Percentiles rank a stretch among this genome's conserved stretches.
Evolutionary conservation across 129 eudicot genomes (phyloP).

Genomic region (Logfia minima): DNA sequence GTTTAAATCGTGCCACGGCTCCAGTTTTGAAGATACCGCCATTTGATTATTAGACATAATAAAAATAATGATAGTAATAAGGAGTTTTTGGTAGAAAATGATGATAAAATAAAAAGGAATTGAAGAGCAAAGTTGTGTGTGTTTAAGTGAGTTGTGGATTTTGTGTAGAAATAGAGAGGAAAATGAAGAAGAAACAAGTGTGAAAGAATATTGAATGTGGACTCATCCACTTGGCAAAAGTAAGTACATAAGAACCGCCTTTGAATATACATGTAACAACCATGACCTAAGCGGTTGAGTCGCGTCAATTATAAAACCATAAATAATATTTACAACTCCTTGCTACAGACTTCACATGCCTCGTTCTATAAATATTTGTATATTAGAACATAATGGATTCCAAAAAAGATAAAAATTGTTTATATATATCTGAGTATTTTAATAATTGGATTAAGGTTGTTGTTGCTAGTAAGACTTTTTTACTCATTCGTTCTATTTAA

Average conservation of each 20-base stretch:
- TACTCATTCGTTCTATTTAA: too few relatives aligned
- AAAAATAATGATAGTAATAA: too few relatives aligned
- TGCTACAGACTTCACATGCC: too few relatives aligned
- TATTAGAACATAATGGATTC: too few relatives aligned
- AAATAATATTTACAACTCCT: too few relatives aligned
- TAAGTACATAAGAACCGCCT: not conserved
- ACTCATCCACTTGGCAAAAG: not conserved
- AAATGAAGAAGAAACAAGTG: not conserved
- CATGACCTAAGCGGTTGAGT: not conserved
- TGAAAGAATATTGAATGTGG: not conserved
- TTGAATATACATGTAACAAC: conserved; percentile 10
- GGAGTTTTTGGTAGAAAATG: not conserved
- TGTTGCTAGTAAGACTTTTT: too few relatives aligned
- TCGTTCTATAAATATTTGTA: too few relatives aligned
- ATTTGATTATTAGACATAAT: too few relatives aligned
- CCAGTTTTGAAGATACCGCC: conserved; percentile 17
- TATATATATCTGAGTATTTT: too few relatives aligned
- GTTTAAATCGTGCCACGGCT: conserved; percentile 55
- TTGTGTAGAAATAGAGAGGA: conserved; percentile 1
- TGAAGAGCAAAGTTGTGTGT: not conserved
- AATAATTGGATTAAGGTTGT: too few relatives aligned
- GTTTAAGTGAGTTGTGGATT: not conserved
- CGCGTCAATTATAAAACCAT: too few relatives aligned
- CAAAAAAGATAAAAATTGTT: too few relatives aligned
- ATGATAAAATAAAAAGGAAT: not conserved